phyloP scores from a whole-genome alignment of 2,329 filamentous ascomycete genomes.

The Scedosporium boydii region DNA sequence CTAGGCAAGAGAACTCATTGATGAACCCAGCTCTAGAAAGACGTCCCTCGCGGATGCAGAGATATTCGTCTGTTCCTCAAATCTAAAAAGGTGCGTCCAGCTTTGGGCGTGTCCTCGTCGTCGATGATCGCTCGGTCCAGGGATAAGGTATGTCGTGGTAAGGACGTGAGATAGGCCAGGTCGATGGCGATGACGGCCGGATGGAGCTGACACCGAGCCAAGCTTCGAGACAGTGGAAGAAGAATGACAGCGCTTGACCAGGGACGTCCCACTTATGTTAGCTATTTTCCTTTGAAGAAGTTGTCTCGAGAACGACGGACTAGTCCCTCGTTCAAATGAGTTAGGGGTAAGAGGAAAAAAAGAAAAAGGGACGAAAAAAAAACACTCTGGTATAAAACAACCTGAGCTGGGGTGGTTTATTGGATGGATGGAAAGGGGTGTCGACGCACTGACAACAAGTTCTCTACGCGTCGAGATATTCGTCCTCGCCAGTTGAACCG shows the following conservation, averaged over 20 bases:
- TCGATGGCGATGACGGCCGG: too few species aligned
- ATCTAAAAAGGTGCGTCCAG: too few species aligned
- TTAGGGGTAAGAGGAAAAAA: neutral
- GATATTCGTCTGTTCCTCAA: too few species aligned
- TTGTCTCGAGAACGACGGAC: neutral
- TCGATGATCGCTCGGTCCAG: too few species aligned
- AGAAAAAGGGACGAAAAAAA: neutral
- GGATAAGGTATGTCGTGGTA: too few species aligned
- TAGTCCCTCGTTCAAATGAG: neutral
- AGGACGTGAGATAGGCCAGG: too few species aligned
- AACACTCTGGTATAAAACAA: constrained; percentile 1
- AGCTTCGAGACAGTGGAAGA: neutral
- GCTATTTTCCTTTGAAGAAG: neutral
- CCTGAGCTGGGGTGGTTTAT: neutral
- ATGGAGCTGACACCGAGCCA: too few species aligned
- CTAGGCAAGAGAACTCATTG: neutral
- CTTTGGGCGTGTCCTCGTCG: too few species aligned
- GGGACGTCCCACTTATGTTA: neutral
- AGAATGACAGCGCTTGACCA: neutral
- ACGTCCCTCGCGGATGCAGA: too few species aligned
- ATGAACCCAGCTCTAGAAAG: neutral
- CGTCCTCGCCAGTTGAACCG: neutral
- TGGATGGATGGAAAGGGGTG: constrained; percentile 4
- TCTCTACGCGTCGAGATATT: neutral
- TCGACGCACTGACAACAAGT: constrained; percentile 1